A percentile compares a stretch with the other conserved stretches of the same genome.
These are phyloP conservation scores for Verbena officinalis DNA, from an alignment of 257 asterid genomes.

Conservation along the genomic window DNA sequence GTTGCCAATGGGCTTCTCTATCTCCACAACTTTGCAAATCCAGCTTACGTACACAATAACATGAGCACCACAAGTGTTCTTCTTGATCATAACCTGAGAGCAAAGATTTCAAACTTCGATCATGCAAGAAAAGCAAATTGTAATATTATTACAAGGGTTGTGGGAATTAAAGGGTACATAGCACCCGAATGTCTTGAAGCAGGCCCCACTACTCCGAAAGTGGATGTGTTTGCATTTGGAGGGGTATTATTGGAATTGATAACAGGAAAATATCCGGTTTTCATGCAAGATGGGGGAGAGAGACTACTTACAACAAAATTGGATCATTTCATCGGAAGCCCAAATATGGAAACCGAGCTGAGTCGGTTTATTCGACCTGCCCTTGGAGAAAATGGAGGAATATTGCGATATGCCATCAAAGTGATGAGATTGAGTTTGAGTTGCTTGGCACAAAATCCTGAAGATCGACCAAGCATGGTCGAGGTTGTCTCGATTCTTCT, in stretches of 20 bases:
- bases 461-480: constrained; percentile 54
- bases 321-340: constrained; percentile 32
- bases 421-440: constrained; percentile 43
- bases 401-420: constrained; percentile 30
- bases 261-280: constrained; percentile 42
- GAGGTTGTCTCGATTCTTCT: constrained; percentile 48
- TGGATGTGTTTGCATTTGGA: constrained; percentile 61
- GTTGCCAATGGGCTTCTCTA: constrained; percentile 69
- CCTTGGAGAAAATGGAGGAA: constrained; percentile 38
- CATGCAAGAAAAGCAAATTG: constrained; percentile 45
- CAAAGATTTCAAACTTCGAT: constrained; percentile 59
- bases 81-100: constrained; percentile 55
- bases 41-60: constrained; percentile 53
- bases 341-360: constrained; percentile 38
- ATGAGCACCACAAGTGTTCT: constrained; percentile 54
- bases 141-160: constrained; percentile 24
- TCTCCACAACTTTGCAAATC: constrained; percentile 60
- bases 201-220: constrained; percentile 43
- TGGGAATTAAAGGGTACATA: constrained; percentile 44
- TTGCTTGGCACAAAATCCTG: constrained; percentile 53
- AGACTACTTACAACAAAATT: constrained; percentile 38
- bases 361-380: constrained; percentile 30
- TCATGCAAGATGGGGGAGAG: constrained; percentile 36
- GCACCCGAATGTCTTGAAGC: constrained; percentile 51
- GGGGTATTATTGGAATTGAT: constrained; percentile 54